These are phyloP conservation scores for Rhizopus microsporus DNA, from an alignment of 371 early-diverging fungal genomes.

Conservation along the genomic window DNA sequence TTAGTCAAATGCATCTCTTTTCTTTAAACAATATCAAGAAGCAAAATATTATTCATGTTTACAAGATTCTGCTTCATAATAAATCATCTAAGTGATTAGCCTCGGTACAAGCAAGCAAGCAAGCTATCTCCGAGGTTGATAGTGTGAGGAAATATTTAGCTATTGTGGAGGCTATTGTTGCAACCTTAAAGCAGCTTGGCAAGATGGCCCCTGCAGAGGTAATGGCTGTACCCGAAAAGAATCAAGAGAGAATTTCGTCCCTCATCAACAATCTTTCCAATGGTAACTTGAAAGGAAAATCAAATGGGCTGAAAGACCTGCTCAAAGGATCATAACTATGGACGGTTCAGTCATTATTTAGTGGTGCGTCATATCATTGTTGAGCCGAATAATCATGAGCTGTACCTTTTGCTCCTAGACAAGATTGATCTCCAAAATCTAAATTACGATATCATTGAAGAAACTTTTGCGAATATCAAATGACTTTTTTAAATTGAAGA, in stretches of 20 bases:
- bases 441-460: conserved; percentile 75
- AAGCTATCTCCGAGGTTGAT: conserved; percentile 76
- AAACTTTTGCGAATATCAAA: conserved; percentile 84
- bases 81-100: conserved; percentile 89
- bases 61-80: no score
- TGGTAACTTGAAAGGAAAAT: conserved; percentile 81
- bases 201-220: conserved; percentile 30
- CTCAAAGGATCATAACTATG: conserved; percentile 65
- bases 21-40: conserved; percentile 92
- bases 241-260: conserved; percentile 92
- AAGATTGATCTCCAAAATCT: conserved; percentile 61
- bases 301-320: conserved; percentile 74
- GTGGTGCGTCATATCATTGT: conserved; percentile 91
- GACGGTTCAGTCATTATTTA: conserved; percentile 92
- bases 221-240: conserved; percentile 49
- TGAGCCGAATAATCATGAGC: conserved; percentile 91
- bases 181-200: conserved; percentile 32
- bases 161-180: conserved; percentile 31
- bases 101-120: no score
- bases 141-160: conserved; percentile 57
- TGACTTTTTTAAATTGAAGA: conserved; percentile 85
- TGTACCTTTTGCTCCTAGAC: conserved; percentile 82
- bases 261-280: conserved; percentile 92
- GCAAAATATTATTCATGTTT: no score
- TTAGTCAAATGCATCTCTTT: conserved; percentile 89